phyloP scores from a whole-genome alignment of 2,329 filamentous ascomycete genomes.

The Thermothelomyces thermophilus region DNA sequence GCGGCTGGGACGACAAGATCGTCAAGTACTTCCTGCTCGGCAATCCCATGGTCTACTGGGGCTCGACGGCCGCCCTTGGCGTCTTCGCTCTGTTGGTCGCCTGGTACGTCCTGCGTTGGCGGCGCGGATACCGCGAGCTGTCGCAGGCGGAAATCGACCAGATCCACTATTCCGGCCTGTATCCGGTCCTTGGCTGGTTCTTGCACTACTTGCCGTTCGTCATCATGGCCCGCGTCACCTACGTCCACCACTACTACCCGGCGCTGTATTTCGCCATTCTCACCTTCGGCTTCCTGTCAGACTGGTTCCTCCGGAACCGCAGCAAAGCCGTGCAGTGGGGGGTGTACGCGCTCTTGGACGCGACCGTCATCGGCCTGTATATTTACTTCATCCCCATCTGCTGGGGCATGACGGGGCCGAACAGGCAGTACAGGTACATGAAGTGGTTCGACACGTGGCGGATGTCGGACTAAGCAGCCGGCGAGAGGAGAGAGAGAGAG shows the following conservation, averaged over 20 bases:
- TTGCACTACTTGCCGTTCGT: constrained; percentile 94
- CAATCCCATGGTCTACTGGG: constrained; percentile 96
- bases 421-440: constrained; percentile 80
- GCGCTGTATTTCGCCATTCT: constrained; percentile 97
- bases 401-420: constrained; percentile 88
- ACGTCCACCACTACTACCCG: constrained; percentile 98
- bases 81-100: constrained; percentile 64
- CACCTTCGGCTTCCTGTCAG: constrained; percentile 76
- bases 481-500: neutral
- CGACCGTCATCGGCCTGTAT: constrained; percentile 71
- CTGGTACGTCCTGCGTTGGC: constrained; percentile 92
- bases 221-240: constrained; percentile 96
- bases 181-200: constrained; percentile 90
- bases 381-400: constrained; percentile 87
- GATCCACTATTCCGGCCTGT: constrained; percentile 88
- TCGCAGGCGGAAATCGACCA: constrained; percentile 76
- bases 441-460: constrained; percentile 91
- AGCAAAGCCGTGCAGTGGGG: constrained; percentile 56
- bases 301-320: constrained; percentile 71
- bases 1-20: constrained; percentile 90
- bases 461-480: constrained; percentile 54
- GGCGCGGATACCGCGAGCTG: constrained; percentile 85
- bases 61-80: constrained; percentile 71
- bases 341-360: constrained; percentile 70
- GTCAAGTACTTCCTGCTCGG: constrained; percentile 98